Base-by-base conservation (phyloP, 2,329 filamentous ascomycete genomes). In the Fusarium burgessii region DNA sequence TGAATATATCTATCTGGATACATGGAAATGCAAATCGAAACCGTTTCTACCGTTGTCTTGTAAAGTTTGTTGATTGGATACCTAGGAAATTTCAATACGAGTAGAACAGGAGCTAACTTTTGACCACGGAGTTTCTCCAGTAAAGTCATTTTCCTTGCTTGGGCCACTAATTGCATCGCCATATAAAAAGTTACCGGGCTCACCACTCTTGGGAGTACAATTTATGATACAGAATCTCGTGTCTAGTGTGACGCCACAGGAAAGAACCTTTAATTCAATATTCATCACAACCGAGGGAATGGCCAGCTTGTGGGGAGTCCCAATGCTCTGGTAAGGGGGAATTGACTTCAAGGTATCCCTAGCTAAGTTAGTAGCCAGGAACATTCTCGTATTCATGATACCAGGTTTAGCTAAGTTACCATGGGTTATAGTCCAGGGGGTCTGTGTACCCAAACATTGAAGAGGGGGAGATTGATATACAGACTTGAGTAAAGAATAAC, bases 301-400 rank as follows among this genome's bases (percentile, higher is more conserved):
- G 43, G 42, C 18, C 20, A 23, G 27, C 10, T n/a, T 49, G 50
- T 38, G 62, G 60, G 47, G 60, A 65, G 27, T 65, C 45, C 60
- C 50, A 42, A 27, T 35, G 36, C 9, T 47, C 18, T 58, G 42
- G 62, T 54, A 54, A 54, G 35, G 47, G 62, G 49, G 47, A 50
- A 41, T 60, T 58, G 46, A 56, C 40, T 59, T 64, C 13, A n/a
- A 55, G 27, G 41, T 55, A 36, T 64, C 17, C 52, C n/a, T 58
- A 52, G 23, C 23, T 23, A 23, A 23, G 23, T 23, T 23, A 23
- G 23, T 23, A 23, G 68, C 58, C 68, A 70, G 54, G 56, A 50
- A 70, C 62, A 61, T 47, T 57, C 68, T 70, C 68, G 68, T 70
- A 70, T 70, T 61, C 33, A 66, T 15, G 46, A 61, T 41, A n/a